Evolutionary conservation across 176 grass and related monocot species (phyloP), one percentile per base, ranked within the genome.

Genomic region (Secale cereale): DNA sequence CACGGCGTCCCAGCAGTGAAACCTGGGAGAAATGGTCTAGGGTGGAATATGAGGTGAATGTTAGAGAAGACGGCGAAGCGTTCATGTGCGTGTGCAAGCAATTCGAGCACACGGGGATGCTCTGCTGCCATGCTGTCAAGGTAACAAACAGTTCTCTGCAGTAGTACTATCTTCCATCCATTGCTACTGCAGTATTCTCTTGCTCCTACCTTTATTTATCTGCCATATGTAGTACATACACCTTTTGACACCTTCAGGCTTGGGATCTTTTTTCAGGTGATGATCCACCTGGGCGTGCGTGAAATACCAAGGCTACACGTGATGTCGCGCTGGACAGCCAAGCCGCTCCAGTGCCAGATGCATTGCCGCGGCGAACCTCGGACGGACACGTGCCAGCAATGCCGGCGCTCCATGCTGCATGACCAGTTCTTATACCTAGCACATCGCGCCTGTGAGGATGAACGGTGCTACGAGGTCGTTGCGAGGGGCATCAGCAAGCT

Each of bases 11-110:
- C 25, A 46, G 15, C 40, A 19, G 14, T 48, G 25, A 46, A 28
- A 4, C 70, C 29, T 48, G 70, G 25, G 14, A 48, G 40, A 74
- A 46, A 74, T 74, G 70, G 70, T 74, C 23, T 48, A 46, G 70
- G 70, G 40, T 28, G 70, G 14, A 74, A 74, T 74, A 74, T 46
- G 40, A 74, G 70, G 70, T 74, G 13, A 74, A 74, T 46, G 23
- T 74, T 15, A 74, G 70, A 46, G 70, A 48, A 74, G 70, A 74
- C 8, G 25, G 70, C 8, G 70, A 48, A 74, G 40, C 25, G 3
- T 74, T 74, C 41, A 29, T 48, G 71, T 48, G 71, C 15, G 71
- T 48, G 41, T 16, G 60, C 26, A 11, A 64, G 66, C 32, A 22
- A 12, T 69, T 37, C 20, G 32, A 69, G 32, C 66, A 69, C 8